Evolutionary conservation across 2,329 filamentous ascomycete genomes (phyloP).

Genomic region (Alternaria sp.): DNA sequence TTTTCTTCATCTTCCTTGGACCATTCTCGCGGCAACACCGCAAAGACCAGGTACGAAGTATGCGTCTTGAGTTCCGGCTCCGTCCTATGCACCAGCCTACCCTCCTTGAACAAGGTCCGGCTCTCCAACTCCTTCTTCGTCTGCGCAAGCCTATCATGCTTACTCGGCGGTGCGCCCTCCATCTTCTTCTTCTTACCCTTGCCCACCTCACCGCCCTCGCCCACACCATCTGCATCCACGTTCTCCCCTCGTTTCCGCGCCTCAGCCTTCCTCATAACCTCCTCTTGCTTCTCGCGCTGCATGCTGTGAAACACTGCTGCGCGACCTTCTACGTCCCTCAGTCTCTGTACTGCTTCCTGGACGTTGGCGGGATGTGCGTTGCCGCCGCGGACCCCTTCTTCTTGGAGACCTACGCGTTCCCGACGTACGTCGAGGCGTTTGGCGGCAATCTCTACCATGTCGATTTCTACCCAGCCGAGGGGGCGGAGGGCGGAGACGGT

Average conservation of each 20-base stretch:
- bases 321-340: constrained; percentile 76
- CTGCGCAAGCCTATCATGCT: constrained; percentile 42
- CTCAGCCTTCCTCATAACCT: constrained; percentile 55
- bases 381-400: constrained; percentile 72
- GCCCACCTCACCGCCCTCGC: constrained; percentile 25
- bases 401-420: constrained; percentile 77
- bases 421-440: constrained; percentile 81
- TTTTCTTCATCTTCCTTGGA: constrained; percentile 77
- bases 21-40: constrained; percentile 87
- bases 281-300: constrained; percentile 53
- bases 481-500: constrained; percentile 83
- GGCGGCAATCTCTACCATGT: constrained; percentile 89
- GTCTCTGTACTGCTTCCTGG: constrained; percentile 75
- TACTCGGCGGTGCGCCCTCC: constrained; percentile 39
- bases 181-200: constrained; percentile 29
- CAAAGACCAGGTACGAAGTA: constrained; percentile 96
- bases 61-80: constrained; percentile 94
- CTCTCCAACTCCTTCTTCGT: constrained; percentile 44
- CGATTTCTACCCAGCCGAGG: constrained; percentile 87
- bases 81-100: constrained; percentile 78
- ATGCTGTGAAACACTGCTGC: constrained; percentile 69
- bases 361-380: constrained; percentile 76
- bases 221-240: constrained; percentile 17
- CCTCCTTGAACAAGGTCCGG: constrained; percentile 70
- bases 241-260: constrained; percentile 43